These are phyloP conservation scores for Eimeria acervulina DNA, from an alignment of 169 alveolate species.

Conservation along the genomic window DNA sequence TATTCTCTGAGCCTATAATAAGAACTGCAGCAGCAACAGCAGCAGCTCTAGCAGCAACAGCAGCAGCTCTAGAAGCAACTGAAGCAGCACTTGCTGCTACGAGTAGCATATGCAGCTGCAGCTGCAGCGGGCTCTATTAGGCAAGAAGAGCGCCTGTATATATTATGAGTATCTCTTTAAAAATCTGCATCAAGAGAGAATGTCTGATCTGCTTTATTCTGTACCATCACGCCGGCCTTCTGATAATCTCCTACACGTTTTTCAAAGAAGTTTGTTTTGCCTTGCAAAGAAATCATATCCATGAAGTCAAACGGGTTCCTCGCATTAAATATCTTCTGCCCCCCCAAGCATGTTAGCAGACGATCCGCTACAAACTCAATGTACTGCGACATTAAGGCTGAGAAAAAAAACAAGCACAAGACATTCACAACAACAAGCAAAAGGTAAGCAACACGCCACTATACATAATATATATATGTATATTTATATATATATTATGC, in stretches of 20 bases:
- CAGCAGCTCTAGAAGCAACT: slow-evolving; percentile 2
- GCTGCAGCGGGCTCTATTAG: too few species aligned
- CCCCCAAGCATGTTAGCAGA: slow-evolving; percentile 96
- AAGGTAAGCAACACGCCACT: neutral
- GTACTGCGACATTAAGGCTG: slow-evolving; percentile 96
- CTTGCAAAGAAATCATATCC: slow-evolving; percentile 99
- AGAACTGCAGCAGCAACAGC: neutral
- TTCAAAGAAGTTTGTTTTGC: slow-evolving; percentile 99
- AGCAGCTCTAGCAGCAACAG: neutral
- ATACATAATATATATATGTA: neutral
- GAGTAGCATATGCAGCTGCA: neutral
- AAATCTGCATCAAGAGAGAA: slow-evolving; percentile 87
- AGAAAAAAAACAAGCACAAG: too few species aligned
- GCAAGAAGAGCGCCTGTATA: neutral
- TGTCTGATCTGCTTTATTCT: slow-evolving; percentile 40
- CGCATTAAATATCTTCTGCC: slow-evolving; percentile 94
- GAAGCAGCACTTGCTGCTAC: neutral
- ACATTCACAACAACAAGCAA: too few species aligned
- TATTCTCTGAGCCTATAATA: too few species aligned
- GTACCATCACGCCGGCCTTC: slow-evolving; percentile 97
- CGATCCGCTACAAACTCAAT: slow-evolving; percentile 99
- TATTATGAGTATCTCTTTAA: slow-evolving; percentile 14
- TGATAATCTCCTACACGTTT: slow-evolving; percentile 99
- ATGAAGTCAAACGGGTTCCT: slow-evolving; percentile 99
- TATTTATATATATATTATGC: too few species aligned